A percentile compares a stretch with the other conserved stretches of the same genome.
Evolutionary conservation across 1,284 basidiomycete species (phyloP).

Genomic region (Papiliotrema terrestris): DNA sequence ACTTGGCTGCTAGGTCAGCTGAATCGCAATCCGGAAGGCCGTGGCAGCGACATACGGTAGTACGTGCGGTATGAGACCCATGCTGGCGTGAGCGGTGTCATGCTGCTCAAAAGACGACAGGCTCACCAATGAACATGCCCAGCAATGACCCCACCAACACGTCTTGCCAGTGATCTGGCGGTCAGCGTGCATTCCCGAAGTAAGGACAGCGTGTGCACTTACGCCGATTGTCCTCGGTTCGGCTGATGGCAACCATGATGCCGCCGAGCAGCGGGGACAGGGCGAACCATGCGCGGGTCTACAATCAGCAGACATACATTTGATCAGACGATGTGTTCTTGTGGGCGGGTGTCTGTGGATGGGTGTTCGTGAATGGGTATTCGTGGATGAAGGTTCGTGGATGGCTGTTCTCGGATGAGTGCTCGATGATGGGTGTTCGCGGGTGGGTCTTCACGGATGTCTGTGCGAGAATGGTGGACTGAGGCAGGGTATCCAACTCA

Average conservation of each 20-base stretch:
- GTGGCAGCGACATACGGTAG: neutral
- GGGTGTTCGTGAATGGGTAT: too few species aligned
- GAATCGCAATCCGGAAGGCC: neutral
- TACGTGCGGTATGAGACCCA: conserved; percentile 72
- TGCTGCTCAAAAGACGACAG: conserved; percentile 43
- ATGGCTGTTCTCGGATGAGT: too few species aligned
- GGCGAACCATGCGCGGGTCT: conserved; percentile 82
- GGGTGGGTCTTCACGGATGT: too few species aligned
- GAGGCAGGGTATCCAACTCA: conserved; percentile 41
- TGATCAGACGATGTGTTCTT: too few species aligned
- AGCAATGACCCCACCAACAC: conserved; percentile 74
- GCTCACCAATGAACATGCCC: conserved; percentile 68
- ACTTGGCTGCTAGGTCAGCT: conserved; percentile 24
- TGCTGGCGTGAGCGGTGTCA: conserved; percentile 40
- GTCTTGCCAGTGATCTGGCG: conserved; percentile 80
- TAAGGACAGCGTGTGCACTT: conserved; percentile 30
- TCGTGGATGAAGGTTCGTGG: too few species aligned
- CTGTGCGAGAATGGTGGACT: neutral
- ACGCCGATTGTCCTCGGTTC: conserved; percentile 87
- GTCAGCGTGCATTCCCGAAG: neutral
- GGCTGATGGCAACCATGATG: conserved; percentile 81
- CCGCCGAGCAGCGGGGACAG: conserved; percentile 74
- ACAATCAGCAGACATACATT: neutral
- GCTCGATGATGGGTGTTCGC: too few species aligned
- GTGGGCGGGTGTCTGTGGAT: too few species aligned